Conservation (phyloP, 331 rosid species). For the Pyrus hybrid region DNA sequence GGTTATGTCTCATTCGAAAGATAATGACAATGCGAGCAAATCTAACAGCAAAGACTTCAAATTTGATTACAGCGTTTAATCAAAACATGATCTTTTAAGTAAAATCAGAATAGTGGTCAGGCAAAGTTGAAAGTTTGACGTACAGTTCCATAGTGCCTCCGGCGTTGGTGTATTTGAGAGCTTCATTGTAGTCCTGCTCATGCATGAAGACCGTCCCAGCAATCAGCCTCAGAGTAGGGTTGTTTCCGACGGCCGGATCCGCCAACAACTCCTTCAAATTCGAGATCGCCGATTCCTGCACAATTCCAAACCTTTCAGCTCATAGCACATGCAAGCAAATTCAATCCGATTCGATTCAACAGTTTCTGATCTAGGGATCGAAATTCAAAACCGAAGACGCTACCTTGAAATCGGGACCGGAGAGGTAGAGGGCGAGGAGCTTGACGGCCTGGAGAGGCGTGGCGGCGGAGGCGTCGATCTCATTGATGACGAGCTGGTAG, state of each 20-base stretch:
- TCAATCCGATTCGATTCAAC: not conserved
- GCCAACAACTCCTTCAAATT: conserved; percentile 72
- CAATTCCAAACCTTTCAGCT: not conserved
- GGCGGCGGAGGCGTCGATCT: conserved; percentile 80
- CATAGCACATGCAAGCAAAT: not conserved
- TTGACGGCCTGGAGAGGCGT: conserved; percentile 96
- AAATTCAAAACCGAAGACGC: not conserved
- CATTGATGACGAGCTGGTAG: conserved; percentile 63
- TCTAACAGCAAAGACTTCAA: not conserved
- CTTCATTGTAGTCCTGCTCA: conserved; percentile 85
- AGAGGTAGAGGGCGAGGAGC: conserved; percentile 79
- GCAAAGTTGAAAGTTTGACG: conserved; percentile 8
- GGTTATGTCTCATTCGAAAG: not conserved
- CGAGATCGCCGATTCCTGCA: conserved; percentile 60
- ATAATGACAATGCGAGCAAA: not conserved
- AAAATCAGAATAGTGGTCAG: not conserved
- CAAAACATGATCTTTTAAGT: not conserved
- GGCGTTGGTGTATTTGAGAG: conserved; percentile 79
- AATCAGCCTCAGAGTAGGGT: conserved; percentile 57
- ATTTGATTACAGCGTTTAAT: not conserved
- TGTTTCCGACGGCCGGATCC: conserved; percentile 80
- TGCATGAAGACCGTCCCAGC: conserved; percentile 83
- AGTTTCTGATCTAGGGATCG: not conserved
- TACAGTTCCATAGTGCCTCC: conserved; percentile 96
- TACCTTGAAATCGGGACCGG: conserved; percentile 67